Evolutionary conservation across 352 stramenopile species (phyloP).

Genomic region (Pythium phragmiticola): DNA sequence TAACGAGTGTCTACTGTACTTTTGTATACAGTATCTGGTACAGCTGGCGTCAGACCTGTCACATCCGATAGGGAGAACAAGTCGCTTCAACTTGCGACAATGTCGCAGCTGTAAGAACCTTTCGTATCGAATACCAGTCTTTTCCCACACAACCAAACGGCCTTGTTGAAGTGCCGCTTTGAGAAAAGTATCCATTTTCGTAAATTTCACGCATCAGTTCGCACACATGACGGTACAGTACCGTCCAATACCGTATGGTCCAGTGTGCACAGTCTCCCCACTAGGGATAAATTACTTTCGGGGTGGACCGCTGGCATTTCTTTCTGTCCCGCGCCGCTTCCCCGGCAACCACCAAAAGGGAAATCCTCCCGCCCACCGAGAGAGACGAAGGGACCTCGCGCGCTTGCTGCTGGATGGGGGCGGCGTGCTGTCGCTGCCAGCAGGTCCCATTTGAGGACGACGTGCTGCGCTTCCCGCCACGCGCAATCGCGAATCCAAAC

Average conservation of each 20-base stretch:
- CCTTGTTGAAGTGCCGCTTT: conserved; percentile 25
- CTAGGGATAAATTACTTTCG: conserved; percentile 1
- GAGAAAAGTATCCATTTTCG: conserved; percentile 21
- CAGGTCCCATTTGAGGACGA: conserved; percentile 62
- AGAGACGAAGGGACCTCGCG: neutral
- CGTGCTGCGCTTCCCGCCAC: conserved; percentile 37
- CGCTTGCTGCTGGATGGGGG: conserved; percentile 48
- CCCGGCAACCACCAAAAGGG: conserved; percentile 19
- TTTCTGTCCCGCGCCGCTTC: conserved; percentile 18
- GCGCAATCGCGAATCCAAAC: conserved; percentile 18
- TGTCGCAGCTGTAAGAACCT: neutral
- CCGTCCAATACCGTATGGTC: neutral
- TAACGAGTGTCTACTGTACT: conserved; percentile 1
- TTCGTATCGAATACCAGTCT: neutral
- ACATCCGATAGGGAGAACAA: conserved; percentile 22
- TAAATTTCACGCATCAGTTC: neutral
- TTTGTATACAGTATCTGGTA: conserved; percentile 2
- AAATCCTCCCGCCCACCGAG: conserved; percentile 2
- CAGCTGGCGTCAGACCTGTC: conserved; percentile 9
- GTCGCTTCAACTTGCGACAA: conserved; percentile 19
- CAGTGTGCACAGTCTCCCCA: neutral
- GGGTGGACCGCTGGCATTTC: conserved; percentile 1
- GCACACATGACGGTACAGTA: conserved; percentile 2
- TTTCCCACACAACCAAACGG: conserved; percentile 6
- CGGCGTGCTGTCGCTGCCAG: conserved; percentile 67